Conservation (phyloP, 2,329 filamentous ascomycete species). For the Daldinia eschscholtzii region DNA sequence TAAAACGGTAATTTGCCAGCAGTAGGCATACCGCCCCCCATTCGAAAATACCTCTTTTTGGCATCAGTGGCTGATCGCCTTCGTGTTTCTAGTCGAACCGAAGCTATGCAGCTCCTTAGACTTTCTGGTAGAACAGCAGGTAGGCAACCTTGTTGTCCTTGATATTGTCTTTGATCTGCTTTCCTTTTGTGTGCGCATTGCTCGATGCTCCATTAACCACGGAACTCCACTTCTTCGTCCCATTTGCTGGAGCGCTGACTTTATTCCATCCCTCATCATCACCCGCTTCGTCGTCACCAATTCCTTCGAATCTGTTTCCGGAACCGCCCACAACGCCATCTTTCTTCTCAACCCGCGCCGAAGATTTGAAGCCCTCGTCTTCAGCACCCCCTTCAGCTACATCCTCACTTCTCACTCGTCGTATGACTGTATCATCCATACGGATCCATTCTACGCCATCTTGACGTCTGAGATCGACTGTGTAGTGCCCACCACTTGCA, state of each 20-base stretch:
- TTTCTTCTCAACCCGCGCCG: conserved; percentile 74
- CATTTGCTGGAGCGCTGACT: conserved; percentile 73
- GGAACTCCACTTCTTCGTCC: conserved; percentile 80
- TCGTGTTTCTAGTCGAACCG: background rate
- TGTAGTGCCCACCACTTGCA: conserved; percentile 95
- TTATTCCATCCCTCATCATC: conserved; percentile 87
- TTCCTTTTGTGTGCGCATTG: conserved; percentile 66
- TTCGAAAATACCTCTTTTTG: conserved; percentile 21
- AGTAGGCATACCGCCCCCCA: conserved; percentile 28
- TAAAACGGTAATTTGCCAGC: conserved; percentile 23
- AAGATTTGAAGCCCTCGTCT: conserved; percentile 75
- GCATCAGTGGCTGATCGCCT: conserved; percentile 3
- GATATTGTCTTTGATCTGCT: conserved; percentile 72
- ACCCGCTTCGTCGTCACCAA: conserved; percentile 74
- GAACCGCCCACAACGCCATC: conserved; percentile 57
- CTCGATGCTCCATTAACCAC: conserved; percentile 73
- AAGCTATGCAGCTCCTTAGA: conserved; percentile 56
- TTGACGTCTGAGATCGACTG: conserved; percentile 94
- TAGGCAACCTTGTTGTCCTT: conserved; percentile 98
- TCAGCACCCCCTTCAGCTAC: conserved; percentile 88
- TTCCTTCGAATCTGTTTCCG: conserved; percentile 80
- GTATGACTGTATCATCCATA: conserved; percentile 92
- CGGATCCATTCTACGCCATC: conserved; percentile 97
- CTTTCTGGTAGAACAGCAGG: conserved; percentile 91
- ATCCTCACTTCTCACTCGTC: conserved; percentile 86